Evolutionary conservation across 768 basidiomycete species (phyloP).

Genomic region (Pleurotus giganteus): DNA sequence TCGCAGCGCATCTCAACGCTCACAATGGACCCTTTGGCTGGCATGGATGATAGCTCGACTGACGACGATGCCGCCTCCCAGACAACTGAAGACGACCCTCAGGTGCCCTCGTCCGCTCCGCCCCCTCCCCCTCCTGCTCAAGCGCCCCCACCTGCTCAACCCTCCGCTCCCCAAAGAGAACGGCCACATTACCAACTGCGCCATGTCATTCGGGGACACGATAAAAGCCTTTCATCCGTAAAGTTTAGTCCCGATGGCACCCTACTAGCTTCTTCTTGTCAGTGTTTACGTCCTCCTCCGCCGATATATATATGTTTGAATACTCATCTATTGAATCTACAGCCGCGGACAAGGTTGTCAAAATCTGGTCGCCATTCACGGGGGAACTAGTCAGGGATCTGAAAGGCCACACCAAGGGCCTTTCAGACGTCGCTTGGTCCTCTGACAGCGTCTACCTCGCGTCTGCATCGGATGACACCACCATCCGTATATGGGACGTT

Average conservation of each 20-base stretch:
- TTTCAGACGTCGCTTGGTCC: constrained; percentile 91
- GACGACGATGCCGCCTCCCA: constrained; percentile 73
- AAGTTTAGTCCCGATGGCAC: constrained; percentile 91
- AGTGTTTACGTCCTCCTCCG: constrained; percentile 25
- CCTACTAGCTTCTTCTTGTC: constrained; percentile 85
- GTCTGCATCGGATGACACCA: constrained; percentile 90
- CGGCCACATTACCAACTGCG: constrained; percentile 69
- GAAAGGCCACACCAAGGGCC: constrained; percentile 73
- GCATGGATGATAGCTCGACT: constrained; percentile 51
- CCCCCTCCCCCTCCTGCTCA: constrained; percentile 28
- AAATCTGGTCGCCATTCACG: constrained; percentile 82
- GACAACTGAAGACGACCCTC: constrained; percentile 83
- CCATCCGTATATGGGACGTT: constrained; percentile 86
- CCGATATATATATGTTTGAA: too few species aligned
- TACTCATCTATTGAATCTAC: constrained; percentile 1
- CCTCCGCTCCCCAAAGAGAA: constrained; percentile 35
- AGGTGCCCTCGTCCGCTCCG: constrained; percentile 52
- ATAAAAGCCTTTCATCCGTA: constrained; percentile 80
- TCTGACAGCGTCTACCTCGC: constrained; percentile 80
- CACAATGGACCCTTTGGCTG: constrained; percentile 42
- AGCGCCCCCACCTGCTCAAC: constrained; percentile 27
- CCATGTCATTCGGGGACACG: constrained; percentile 74
- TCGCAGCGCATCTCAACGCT: background rate
- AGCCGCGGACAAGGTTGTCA: constrained; percentile 79
- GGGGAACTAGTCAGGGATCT: constrained; percentile 76